Evolutionary conservation across 2,329 filamentous ascomycete genomes (phyloP), one percentile per base, ranked within the genome.

Genomic region (Ophiostoma sp.): DNA sequence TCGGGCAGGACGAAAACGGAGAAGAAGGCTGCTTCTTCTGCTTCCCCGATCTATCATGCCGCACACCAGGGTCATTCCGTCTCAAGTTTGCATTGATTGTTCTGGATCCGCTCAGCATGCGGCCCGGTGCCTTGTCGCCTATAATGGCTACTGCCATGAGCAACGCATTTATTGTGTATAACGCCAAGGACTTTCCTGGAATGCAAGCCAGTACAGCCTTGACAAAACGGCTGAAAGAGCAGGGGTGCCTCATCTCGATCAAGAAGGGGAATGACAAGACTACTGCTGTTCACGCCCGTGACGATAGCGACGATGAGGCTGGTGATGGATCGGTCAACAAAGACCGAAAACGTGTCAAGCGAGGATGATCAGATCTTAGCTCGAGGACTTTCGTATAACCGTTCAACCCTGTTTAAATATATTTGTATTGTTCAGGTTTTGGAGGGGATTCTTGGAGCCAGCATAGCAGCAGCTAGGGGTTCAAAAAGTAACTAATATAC

Each of bases 171-270:
- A 87, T 85, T 12, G 91, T 93, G 7, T 93, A 89, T 76, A 93
- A 89, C 60, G 91, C 91, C 60, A 95, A 94, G 76, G 91, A 94
- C 75, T 95, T 95, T 70, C 90, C 90, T 0, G 91, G 91, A 5
- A 95, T 95, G 91, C 83, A 88, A 69, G 87, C 90, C 1, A 93
- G 89, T 76, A 93, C 89, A 40, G 81, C 84, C 18, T 78, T 95
- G 49, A 91, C 91, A 1, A 90, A 90, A 76, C 82, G 85, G 44
- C 79, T 95, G 69, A 91, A 92, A 76, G 83, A 90, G 74, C 91
- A 94, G 78, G 91, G 91, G 4, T 91, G 91, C 74, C 87, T 92
- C 65, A 93, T 95, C 70, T 91, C 91, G 47, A 91, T 94, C 71
- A 94, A 94, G 79, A 95, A 94, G 76, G 91, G 91, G 14, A 93